A percentile compares a stretch with the other conserved stretches of the same genome.
Conservation (phyloP, 805 yeast species). For the Wickerhamiella azyma region DNA sequence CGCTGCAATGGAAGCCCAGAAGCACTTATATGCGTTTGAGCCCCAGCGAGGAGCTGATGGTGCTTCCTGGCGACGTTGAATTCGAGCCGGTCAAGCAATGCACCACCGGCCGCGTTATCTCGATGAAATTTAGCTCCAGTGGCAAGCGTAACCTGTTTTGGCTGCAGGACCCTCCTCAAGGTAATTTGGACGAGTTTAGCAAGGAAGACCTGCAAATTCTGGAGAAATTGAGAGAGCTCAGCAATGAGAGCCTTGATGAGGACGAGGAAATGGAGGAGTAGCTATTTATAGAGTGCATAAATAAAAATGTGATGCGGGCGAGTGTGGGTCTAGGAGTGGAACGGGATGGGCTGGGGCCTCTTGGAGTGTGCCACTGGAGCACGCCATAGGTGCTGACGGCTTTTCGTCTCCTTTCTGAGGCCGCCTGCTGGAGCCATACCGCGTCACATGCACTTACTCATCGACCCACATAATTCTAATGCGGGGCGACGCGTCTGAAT, state of each 20-base stretch:
- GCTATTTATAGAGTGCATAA: constrained; percentile 21
- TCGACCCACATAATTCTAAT: not conserved
- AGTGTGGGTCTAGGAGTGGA: not conserved
- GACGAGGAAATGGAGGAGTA: constrained; percentile 27
- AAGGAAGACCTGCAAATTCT: constrained; percentile 41
- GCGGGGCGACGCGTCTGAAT: not conserved
- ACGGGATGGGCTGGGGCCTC: constrained; percentile 1
- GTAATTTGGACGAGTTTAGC: constrained; percentile 41
- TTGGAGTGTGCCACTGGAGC: not conserved
- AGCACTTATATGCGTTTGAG: constrained; percentile 25
- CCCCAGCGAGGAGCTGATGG: constrained; percentile 36
- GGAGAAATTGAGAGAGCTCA: constrained; percentile 34
- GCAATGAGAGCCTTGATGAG: constrained; percentile 13
- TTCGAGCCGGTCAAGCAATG: constrained; percentile 61
- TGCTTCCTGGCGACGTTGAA: constrained; percentile 76
- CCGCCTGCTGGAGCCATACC: not conserved
- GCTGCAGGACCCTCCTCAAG: constrained; percentile 61
- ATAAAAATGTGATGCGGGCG: constrained; percentile 11
- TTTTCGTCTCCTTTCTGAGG: no score
- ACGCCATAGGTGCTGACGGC: no score
- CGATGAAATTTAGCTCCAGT: constrained; percentile 47
- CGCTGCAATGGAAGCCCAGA: constrained; percentile 62
- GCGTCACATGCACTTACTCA: not conserved
- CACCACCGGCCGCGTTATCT: constrained; percentile 63
- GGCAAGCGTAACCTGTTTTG: constrained; percentile 47